A percentile compares a stretch with the other conserved stretches of the same genome.
These are phyloP conservation scores for Xylaria sp. DNA, from an alignment of 2,329 filamentous ascomycete species.

Conservation along the genomic window DNA sequence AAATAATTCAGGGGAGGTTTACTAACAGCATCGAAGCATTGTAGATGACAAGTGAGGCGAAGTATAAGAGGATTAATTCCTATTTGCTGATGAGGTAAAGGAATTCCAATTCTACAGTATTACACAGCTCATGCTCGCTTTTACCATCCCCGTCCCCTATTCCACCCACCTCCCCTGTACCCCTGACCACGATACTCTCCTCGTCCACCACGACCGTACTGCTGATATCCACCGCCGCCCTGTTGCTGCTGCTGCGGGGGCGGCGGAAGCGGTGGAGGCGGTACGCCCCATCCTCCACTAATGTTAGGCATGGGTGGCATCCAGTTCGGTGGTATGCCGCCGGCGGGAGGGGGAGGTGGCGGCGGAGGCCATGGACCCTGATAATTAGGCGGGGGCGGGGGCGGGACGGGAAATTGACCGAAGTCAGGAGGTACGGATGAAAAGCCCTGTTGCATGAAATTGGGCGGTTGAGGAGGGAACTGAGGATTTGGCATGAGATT, in stretches of 20 bases:
- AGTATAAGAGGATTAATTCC: background rate
- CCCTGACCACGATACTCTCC: slow-evolving; percentile 49
- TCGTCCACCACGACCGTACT: slow-evolving; percentile 48
- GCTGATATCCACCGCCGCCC: slow-evolving; percentile 43
- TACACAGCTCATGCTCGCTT: background rate
- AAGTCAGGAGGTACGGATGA: slow-evolving; percentile 42
- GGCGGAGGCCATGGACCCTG: slow-evolving; percentile 44
- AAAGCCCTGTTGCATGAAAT: slow-evolving; percentile 41
- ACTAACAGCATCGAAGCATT: background rate
- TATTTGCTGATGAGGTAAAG: too few relatives aligned
- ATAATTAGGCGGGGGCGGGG: slow-evolving; percentile 46
- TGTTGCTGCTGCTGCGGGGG: slow-evolving; percentile 38
- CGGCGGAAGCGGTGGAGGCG: slow-evolving; percentile 41
- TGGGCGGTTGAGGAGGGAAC: slow-evolving; percentile 40
- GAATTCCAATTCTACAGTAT: background rate
- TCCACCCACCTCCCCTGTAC: slow-evolving; percentile 44
- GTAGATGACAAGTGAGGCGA: background rate
- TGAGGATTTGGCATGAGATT: slow-evolving; percentile 35
- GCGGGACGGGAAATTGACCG: slow-evolving; percentile 44
- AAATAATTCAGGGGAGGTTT: background rate
- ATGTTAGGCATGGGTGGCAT: slow-evolving; percentile 40
- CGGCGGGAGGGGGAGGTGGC: slow-evolving; percentile 41
- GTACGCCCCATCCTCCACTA: slow-evolving; percentile 40
- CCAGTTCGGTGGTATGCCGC: slow-evolving; percentile 44
- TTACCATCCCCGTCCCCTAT: slow-evolving; percentile 46